Percentiles rank a stretch among this genome's conserved stretches.
These are phyloP conservation scores for Trebouxiophyceae sp. DNA, from an alignment of 163 green algal species.

Conservation along the genomic window DNA sequence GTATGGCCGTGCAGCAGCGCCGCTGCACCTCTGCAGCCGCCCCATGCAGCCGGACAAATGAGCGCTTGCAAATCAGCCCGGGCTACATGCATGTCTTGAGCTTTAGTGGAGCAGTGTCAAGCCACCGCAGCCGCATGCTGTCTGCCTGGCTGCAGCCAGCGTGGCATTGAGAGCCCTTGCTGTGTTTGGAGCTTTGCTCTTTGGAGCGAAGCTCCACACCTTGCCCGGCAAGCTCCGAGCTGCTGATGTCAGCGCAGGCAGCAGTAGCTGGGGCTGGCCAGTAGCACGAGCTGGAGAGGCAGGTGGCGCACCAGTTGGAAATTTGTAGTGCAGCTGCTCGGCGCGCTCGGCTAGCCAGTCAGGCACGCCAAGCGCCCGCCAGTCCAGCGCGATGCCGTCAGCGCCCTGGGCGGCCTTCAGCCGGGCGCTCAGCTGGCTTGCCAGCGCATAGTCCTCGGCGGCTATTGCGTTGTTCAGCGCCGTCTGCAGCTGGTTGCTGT, in stretches of 20 bases:
- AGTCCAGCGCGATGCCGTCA: conserved; percentile 37
- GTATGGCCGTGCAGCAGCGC: conserved; percentile 38
- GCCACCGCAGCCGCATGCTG: too few species aligned
- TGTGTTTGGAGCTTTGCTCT: neutral
- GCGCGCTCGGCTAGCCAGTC: conserved; percentile 65
- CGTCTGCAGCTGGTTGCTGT: conserved; percentile 68
- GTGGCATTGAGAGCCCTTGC: too few species aligned
- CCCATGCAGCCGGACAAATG: too few species aligned
- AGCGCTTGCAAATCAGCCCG: too few species aligned
- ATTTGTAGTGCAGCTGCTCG: conserved; percentile 50
- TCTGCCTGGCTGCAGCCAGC: too few species aligned
- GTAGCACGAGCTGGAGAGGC: too few species aligned
- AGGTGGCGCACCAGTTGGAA: conserved; percentile 52
- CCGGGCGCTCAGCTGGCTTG: conserved; percentile 30
- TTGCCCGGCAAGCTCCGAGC: conserved; percentile 3
- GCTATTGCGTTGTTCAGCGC: conserved; percentile 49
- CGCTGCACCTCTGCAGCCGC: conserved; percentile 61
- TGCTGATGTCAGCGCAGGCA: too few species aligned
- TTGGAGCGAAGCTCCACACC: neutral
- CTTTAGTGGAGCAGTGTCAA: too few species aligned
- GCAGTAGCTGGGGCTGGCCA: too few species aligned
- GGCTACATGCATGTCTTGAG: too few species aligned
- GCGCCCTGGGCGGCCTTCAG: conserved; percentile 13
- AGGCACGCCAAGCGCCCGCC: conserved; percentile 45
- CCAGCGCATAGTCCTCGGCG: conserved; percentile 48